These are phyloP conservation scores for Gentiana macrophylla DNA, from an alignment of 257 asterid genomes.

Conservation along the genomic window DNA sequence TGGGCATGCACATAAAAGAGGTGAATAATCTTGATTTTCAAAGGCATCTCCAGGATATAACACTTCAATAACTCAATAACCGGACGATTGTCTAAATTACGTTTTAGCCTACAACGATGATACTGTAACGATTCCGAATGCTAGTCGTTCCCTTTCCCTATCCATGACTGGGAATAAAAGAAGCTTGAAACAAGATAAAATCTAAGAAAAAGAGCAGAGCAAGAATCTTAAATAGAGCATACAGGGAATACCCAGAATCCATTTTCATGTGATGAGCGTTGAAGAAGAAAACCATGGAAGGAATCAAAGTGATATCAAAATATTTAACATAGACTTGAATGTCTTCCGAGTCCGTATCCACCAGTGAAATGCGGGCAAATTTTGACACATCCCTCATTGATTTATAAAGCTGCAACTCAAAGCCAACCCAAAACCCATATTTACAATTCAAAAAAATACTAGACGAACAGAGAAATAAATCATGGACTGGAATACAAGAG, in stretches of 20 bases:
- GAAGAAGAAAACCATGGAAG: conserved; percentile 83
- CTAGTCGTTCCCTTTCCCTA: too few relatives aligned
- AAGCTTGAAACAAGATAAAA: too few relatives aligned
- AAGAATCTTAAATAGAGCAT: not conserved
- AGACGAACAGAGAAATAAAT: not conserved
- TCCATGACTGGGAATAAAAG: too few relatives aligned
- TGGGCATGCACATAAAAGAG: too few relatives aligned
- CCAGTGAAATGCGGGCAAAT: conserved; percentile 72
- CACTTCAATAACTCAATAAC: too few relatives aligned
- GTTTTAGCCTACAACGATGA: too few relatives aligned
- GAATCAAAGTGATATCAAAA: conserved; percentile 67
- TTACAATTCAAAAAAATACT: not conserved
- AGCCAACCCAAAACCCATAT: not conserved
- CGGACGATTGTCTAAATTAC: too few relatives aligned
- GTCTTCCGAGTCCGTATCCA: conserved; percentile 72
- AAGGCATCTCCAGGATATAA: too few relatives aligned
- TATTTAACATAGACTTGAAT: conserved; percentile 75
- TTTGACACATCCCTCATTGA: conserved; percentile 75
- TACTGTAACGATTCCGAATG: too few relatives aligned
- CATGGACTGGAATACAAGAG: not conserved
- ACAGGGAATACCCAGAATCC: conserved; percentile 65
- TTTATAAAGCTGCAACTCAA: conserved; percentile 50
- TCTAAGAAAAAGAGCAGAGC: too few relatives aligned
- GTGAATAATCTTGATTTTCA: too few relatives aligned
- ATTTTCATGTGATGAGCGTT: conserved; percentile 98